Percentiles rank a stretch among this genome's conserved stretches.
Conservation (phyloP, 2,329 filamentous ascomycete genomes). For the Diaporthe australafricana region DNA sequence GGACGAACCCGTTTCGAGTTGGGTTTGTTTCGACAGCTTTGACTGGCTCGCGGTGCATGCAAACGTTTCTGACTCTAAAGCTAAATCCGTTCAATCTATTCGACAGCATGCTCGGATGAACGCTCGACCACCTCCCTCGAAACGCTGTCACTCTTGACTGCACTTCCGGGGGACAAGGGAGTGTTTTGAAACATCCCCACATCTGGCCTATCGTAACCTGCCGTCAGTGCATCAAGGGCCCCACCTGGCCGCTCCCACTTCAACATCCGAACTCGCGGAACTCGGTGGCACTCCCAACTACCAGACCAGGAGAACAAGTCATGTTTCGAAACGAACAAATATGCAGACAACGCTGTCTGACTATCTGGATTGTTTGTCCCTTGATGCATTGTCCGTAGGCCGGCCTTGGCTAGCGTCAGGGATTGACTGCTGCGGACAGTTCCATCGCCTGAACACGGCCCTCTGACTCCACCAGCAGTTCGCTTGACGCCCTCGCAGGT, state of each 20-base stretch:
- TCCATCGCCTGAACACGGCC: too few species aligned
- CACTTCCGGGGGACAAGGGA: constrained; percentile 7
- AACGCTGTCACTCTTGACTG: neutral
- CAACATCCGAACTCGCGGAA: constrained; percentile 4
- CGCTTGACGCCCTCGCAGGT: neutral
- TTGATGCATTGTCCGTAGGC: neutral
- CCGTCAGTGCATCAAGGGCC: constrained; percentile 7
- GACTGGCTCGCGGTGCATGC: constrained; percentile 14
- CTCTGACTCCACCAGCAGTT: constrained; percentile 3
- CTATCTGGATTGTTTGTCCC: neutral
- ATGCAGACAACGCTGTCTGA: neutral
- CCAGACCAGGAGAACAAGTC: neutral
- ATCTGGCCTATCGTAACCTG: constrained; percentile 19
- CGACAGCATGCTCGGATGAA: constrained; percentile 27
- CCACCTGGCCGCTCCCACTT: neutral
- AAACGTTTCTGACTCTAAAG: neutral
- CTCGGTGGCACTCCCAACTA: neutral
- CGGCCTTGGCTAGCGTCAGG: neutral
- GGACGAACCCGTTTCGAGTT: constrained; percentile 24
- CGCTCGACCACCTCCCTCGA: constrained; percentile 14
- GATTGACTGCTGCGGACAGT: neutral
- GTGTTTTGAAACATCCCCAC: constrained; percentile 26
- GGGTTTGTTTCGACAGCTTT: constrained; percentile 15
- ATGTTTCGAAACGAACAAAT: constrained; percentile 25
- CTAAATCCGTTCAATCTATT: neutral